phyloP scores from a whole-genome alignment of 768 basidiomycete species.

The Cystobasidiopsis lactophilus region DNA sequence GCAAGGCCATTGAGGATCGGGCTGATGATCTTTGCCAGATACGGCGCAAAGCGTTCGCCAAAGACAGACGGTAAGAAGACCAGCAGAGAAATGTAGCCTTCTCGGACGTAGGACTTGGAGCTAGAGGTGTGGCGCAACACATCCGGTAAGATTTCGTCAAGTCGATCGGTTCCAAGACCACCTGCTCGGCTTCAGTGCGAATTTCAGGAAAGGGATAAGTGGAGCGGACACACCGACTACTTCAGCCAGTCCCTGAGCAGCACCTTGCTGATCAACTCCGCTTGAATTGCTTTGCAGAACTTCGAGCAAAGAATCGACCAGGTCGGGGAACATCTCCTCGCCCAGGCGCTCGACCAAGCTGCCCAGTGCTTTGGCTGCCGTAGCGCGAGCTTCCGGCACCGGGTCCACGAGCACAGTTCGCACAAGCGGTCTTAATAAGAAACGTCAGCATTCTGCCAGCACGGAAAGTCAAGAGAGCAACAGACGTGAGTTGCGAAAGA shows the following conservation, averaged over 20 bases:
- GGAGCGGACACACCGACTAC: conserved; percentile 38
- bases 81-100: conserved; percentile 95
- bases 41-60: conserved; percentile 85
- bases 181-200: not conserved
- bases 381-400: conserved; percentile 90
- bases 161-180: conserved; percentile 88
- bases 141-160: conserved; percentile 81
- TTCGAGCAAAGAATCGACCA: conserved; percentile 68
- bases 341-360: conserved; percentile 91
- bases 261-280: conserved; percentile 90
- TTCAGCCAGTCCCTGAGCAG: conserved; percentile 88
- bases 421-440: conserved; percentile 44
- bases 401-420: conserved; percentile 86
- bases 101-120: conserved; percentile 69
- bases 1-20: conserved; percentile 81
- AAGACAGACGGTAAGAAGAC: conserved; percentile 91
- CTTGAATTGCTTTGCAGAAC: conserved; percentile 81
- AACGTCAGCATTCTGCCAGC: too few relatives aligned
- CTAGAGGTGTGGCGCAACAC: conserved; percentile 80
- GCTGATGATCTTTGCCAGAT: conserved; percentile 76
- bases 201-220: not conserved
- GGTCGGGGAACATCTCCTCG: conserved; percentile 80
- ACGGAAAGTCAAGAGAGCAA: too few relatives aligned
- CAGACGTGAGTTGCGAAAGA: conserved; percentile 40
- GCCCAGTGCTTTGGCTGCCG: conserved; percentile 87